Evolutionary conservation across 148 eudicot species (phyloP).

Genomic region (Chenopodium berlandieri): DNA sequence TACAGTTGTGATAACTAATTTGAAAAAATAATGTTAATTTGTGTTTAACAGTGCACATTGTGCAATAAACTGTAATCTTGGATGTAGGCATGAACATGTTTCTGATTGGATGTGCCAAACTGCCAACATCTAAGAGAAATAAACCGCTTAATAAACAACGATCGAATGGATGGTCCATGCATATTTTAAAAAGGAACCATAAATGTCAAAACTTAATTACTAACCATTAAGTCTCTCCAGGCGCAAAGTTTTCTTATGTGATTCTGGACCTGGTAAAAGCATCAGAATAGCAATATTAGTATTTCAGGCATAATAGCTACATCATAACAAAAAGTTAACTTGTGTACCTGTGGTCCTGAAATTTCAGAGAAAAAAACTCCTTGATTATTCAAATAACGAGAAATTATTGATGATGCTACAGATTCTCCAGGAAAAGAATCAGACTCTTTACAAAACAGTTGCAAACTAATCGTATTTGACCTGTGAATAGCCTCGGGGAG

Average conservation of each 20-base stretch:
- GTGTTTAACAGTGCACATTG: neutral
- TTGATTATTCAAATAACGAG: constrained; percentile 62
- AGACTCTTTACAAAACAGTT: constrained; percentile 70
- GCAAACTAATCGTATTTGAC: constrained; percentile 77
- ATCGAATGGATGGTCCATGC: neutral
- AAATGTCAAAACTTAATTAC: constrained; percentile 28
- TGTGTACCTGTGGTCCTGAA: constrained; percentile 40
- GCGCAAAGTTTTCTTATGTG: constrained; percentile 68
- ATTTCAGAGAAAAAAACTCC: constrained; percentile 34
- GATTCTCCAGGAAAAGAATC: constrained; percentile 85
- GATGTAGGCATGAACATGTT: neutral
- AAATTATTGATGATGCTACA: constrained; percentile 82
- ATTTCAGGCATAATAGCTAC: neutral
- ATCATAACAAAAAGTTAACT: constrained; percentile 12
- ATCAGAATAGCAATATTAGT: constrained; percentile 13
- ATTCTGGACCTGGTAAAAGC: constrained; percentile 59
- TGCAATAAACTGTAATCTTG: neutral
- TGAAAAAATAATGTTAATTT: neutral
- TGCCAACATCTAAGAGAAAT: neutral
- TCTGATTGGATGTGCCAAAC: too few species aligned
- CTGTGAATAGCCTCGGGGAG: constrained; percentile 79
- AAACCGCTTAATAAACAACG: neutral
- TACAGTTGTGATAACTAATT: neutral
- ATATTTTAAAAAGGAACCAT: constrained; percentile 3
- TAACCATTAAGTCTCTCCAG: constrained; percentile 98